A percentile compares a stretch with the other conserved stretches of the same genome.
phyloP scores from a whole-genome alignment of 2,329 filamentous ascomycete species.

The Colletotrichum nymphaeae region DNA sequence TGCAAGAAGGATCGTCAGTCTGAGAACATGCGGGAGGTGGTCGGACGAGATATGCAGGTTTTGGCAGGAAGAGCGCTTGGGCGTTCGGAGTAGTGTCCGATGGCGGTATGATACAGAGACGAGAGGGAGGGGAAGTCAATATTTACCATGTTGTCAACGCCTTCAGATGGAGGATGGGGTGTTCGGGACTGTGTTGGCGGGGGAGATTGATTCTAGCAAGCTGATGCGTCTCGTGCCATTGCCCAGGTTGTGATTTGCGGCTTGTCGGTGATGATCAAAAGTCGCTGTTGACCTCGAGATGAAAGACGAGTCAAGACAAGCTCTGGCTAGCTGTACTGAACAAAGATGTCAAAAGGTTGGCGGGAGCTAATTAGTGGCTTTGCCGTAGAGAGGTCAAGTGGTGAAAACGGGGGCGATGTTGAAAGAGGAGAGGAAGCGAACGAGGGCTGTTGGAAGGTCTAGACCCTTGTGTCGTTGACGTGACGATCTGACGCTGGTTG shows the following conservation, averaged over 20 bases:
- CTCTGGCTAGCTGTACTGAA: not conserved
- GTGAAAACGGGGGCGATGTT: not conserved
- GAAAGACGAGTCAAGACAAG: not conserved
- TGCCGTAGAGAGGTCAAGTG: not conserved
- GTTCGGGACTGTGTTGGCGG: not conserved
- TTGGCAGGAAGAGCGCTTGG: not conserved
- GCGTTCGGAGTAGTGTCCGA: not conserved
- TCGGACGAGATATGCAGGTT: not conserved
- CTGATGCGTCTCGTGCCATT: conserved; percentile 16
- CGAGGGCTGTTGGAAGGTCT: conserved; percentile 10
- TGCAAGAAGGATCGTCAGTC: not conserved
- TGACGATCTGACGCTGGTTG: conserved; percentile 16
- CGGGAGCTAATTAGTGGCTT: not conserved
- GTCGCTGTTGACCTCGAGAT: not conserved
- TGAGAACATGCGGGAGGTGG: not conserved
- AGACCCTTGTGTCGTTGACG: conserved; percentile 6
- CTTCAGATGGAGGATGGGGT: not conserved
- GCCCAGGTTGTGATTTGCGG: conserved; percentile 8
- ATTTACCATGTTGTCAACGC: conserved; percentile 19
- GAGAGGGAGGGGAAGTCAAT: not conserved
- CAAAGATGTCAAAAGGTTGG: not conserved
- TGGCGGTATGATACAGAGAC: not conserved
- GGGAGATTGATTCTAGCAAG: conserved; percentile 2
- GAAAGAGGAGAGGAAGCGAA: not conserved
- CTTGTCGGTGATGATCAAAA: not conserved